Percentiles rank a stretch among this genome's conserved stretches.
Conservation (phyloP, 805 yeast genomes). For the Candida maltosa region DNA sequence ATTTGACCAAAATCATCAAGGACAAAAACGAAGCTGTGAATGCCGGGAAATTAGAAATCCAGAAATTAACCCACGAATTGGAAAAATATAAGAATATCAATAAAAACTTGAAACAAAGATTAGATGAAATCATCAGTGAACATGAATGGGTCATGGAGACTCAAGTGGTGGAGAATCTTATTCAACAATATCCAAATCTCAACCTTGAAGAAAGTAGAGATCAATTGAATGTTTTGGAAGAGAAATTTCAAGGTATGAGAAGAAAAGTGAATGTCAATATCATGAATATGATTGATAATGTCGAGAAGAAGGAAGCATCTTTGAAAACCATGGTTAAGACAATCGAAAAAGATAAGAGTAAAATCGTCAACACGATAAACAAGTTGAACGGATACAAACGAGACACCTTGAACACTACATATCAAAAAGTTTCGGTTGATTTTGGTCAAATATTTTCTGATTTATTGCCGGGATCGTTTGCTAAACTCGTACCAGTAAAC, state of each 20-base stretch:
- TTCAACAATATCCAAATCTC: constrained; percentile 57
- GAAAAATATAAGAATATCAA: constrained; percentile 44
- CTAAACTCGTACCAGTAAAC: constrained; percentile 81
- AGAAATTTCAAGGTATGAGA: constrained; percentile 64
- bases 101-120: constrained; percentile 29
- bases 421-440: constrained; percentile 81
- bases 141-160: constrained; percentile 75
- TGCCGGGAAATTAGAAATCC: constrained; percentile 49
- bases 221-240: constrained; percentile 53
- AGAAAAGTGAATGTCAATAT: constrained; percentile 81
- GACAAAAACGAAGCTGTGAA: constrained; percentile 41
- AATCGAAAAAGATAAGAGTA: constrained; percentile 82
- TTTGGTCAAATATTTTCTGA: constrained; percentile 90
- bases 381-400: constrained; percentile 83
- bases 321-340: constrained; percentile 79
- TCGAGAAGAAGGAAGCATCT: constrained; percentile 79
- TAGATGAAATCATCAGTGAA: constrained; percentile 48
- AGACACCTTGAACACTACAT: constrained; percentile 77
- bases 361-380: constrained; percentile 82
- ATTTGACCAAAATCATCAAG: constrained; percentile 47
- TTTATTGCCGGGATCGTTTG: constrained; percentile 83
- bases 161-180: constrained; percentile 49
- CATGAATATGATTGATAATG: constrained; percentile 88
- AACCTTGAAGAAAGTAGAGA: constrained; percentile 38
- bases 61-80: constrained; percentile 53